A percentile compares a stretch with the other conserved stretches of the same genome.
phyloP scores from a whole-genome alignment of 305 asterid species.

The Coffea humblotiana region DNA sequence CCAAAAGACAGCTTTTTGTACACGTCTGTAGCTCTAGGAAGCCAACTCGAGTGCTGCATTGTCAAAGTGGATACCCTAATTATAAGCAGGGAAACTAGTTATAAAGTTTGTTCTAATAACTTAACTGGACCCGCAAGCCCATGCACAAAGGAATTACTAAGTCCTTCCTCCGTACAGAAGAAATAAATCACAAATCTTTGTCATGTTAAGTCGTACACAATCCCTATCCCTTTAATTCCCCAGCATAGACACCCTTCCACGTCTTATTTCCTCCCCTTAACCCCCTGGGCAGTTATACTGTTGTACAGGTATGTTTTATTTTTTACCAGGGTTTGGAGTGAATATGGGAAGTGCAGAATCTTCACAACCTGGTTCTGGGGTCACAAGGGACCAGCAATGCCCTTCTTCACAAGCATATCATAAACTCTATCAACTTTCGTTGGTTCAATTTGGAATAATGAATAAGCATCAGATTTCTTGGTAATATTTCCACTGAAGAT shows the following conservation, averaged over 20 bases:
- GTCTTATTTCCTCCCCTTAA: not conserved
- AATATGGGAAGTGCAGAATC: not conserved
- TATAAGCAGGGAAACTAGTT: not conserved
- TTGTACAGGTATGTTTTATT: not conserved
- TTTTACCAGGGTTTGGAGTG: no score
- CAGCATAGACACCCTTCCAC: not conserved
- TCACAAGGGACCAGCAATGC: conserved; percentile 47
- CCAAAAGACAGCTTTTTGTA: no score
- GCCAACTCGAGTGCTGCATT: not conserved
- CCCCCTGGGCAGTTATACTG: not conserved
- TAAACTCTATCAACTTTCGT: conserved; percentile 65
- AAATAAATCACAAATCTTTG: not conserved
- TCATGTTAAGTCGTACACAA: not conserved
- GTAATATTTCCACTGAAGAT: conserved; percentile 61
- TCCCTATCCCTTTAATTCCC: not conserved
- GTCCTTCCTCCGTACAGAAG: not conserved
- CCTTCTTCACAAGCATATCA: conserved; percentile 73
- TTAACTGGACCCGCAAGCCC: not conserved
- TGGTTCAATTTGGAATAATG: conserved; percentile 66
- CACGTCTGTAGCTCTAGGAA: not conserved
- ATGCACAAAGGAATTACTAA: not conserved
- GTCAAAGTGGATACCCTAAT: not conserved
- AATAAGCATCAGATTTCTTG: conserved; percentile 69
- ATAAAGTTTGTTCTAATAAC: not conserved
- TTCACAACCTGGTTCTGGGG: not conserved